Evolutionary conservation across 2,329 filamentous ascomycete species (phyloP).

Genomic region (Davidsoniella australis): DNA sequence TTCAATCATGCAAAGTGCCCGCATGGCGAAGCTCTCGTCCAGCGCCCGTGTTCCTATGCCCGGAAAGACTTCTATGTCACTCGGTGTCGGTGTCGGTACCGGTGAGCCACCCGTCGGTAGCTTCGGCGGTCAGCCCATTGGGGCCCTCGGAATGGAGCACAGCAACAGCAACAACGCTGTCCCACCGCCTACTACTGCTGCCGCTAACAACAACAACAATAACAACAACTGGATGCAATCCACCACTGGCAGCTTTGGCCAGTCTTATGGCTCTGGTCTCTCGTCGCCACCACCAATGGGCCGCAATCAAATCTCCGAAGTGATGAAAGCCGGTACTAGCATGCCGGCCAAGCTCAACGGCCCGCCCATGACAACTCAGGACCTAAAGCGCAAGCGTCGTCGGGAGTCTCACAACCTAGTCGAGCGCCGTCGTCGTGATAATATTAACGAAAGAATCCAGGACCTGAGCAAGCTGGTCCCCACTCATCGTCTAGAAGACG

Average conservation of each 20-base stretch:
- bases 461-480: constrained; percentile 90
- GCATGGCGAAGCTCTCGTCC: constrained; percentile 1
- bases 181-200: constrained; percentile 84
- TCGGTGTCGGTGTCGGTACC: neutral
- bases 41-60: constrained; percentile 18
- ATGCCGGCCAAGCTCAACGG: constrained; percentile 70
- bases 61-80: constrained; percentile 17
- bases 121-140: constrained; percentile 64
- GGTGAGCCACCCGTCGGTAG: constrained; percentile 31
- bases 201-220: constrained; percentile 23
- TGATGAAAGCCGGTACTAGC: constrained; percentile 74
- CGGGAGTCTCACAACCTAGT: constrained; percentile 94
- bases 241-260: constrained; percentile 66
- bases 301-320: constrained; percentile 68
- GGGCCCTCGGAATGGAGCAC: constrained; percentile 36
- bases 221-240: constrained; percentile 24
- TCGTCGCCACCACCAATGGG: constrained; percentile 60
- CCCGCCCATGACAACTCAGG: constrained; percentile 54
- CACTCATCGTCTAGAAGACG: constrained; percentile 80
- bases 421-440: constrained; percentile 83
- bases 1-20: constrained; percentile 19
- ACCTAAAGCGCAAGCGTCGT: constrained; percentile 80
- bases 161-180: constrained; percentile 25
- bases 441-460: constrained; percentile 97
- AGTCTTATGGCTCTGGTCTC: constrained; percentile 77